A percentile compares a stretch with the other conserved stretches of the same genome.
These are phyloP conservation scores for Boletus rex-veris DNA, from an alignment of 768 basidiomycete species.

Conservation along the genomic window DNA sequence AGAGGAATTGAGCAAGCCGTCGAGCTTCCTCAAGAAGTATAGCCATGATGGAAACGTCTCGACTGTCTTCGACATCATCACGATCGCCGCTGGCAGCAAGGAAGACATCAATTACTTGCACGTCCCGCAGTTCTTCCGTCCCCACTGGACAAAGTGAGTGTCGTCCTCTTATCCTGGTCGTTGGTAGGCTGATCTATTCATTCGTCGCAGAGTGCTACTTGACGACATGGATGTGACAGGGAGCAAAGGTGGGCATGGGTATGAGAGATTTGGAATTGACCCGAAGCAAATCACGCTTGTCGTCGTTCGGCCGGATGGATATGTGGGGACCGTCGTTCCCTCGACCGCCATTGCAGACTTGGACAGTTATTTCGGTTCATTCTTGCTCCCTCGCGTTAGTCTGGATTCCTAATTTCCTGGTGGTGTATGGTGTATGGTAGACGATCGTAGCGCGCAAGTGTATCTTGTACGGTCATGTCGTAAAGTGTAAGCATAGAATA, in stretches of 20 bases:
- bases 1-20: conserved; percentile 22
- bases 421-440: neutral
- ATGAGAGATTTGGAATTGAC: conserved; percentile 35
- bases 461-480: conserved; percentile 25
- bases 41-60: conserved; percentile 14
- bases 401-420: neutral
- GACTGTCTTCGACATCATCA: conserved; percentile 32
- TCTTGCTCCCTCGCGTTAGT: conserved; percentile 32
- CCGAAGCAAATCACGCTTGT: conserved; percentile 30
- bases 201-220: conserved; percentile 29
- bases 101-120: conserved; percentile 31
- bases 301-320: conserved; percentile 41
- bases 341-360: conserved; percentile 33
- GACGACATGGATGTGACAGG: conserved; percentile 35
- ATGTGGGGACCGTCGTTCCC: conserved; percentile 36
- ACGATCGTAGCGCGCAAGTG: neutral
- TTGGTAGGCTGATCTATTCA: neutral
- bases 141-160: conserved; percentile 44
- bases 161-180: neutral
- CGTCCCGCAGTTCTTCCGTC: conserved; percentile 34
- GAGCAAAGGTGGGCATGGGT: conserved; percentile 31
- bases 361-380: conserved; percentile 46
- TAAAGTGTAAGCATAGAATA: conserved; percentile 13
- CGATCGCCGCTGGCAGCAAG: conserved; percentile 31
- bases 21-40: conserved; percentile 31